phyloP scores from a whole-genome alignment of 2,329 filamentous ascomycete species.

The Sporothrix pseudoabietina region DNA sequence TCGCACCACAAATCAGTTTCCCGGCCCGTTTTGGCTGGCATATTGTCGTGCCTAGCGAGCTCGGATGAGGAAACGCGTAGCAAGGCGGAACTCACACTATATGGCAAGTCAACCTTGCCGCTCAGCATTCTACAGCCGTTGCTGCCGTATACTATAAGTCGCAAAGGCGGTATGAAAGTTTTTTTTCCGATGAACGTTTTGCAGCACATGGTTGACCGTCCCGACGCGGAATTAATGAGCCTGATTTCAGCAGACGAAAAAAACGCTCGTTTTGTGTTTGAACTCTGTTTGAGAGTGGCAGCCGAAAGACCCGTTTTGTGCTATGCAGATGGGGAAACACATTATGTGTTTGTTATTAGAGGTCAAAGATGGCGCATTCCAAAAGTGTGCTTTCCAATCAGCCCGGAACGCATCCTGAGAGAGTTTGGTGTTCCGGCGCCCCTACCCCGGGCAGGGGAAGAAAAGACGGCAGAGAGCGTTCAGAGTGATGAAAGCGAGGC shows the following conservation, averaged over 20 bases:
- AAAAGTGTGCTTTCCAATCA: not conserved
- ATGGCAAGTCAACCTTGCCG: not conserved
- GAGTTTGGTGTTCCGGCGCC: not conserved
- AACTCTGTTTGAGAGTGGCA: not conserved
- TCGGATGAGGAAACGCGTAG: not conserved
- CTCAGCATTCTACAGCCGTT: not conserved
- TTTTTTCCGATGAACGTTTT: not conserved
- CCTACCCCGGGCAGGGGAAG: not conserved
- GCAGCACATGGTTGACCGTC: not conserved
- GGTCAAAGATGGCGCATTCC: not conserved
- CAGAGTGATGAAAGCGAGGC: not conserved
- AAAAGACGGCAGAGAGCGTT: not conserved
- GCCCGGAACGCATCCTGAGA: not conserved
- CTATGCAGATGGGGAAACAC: not conserved
- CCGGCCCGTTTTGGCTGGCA: not conserved
- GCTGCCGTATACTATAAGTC: not conserved
- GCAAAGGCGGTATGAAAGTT: not conserved
- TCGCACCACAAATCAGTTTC: not conserved
- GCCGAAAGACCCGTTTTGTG: not conserved
- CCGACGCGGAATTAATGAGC: not conserved
- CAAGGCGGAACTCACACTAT: not conserved
- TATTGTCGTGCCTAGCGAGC: not conserved
- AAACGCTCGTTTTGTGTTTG: not conserved
- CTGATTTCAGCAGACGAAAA: not conserved
- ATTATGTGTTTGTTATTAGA: not conserved